Base-by-base conservation (phyloP, 768 basidiomycete species). In the Termitomyces sp. region DNA sequence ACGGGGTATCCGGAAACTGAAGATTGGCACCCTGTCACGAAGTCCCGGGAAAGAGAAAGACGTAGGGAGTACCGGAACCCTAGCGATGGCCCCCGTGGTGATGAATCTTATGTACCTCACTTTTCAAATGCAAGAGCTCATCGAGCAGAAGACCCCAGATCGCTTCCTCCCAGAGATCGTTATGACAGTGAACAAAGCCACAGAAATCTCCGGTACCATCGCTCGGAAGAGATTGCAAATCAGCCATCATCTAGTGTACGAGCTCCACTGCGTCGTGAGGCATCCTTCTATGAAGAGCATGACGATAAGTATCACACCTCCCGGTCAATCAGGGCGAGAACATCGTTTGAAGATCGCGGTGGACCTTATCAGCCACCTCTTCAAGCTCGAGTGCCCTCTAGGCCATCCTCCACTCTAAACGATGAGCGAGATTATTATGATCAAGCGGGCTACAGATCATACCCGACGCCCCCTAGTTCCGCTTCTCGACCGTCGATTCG, bases 311-410 rank as follows among this genome's bases (percentile, higher is more conserved):
- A 55, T 48, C 62, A 46, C 20, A 58, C 67, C 28, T 50, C 57
- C 24, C 64, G 66, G 26, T 51, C 68, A 45, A 55, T 68, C 33
- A 65, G 64, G 44, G 57, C 63, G 12, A 69, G 70, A 50, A 22
- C 65, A 33, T 70, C 71, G 20, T 71, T 70, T 49, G 64, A 60
- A 36, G 67, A 66, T 33, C 62, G 63, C 16, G 42, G 63, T 26
- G 26, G 46, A 41, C 22, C 61, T 34, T 56, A 60, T 49, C 54
- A 55, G 26, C 55, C 57, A 3, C 54, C 60, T 45, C 46, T 51
- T 3, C 31, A 41, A 18, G 58, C 54, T 1, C 24, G 57, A 36
- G 54, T 54, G 0, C 55, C 60, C 33, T 55, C 62, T 37, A 56
- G 57, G 3, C 56, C 57, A 33, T 46, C 62, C 2, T 61, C 62